Percentiles rank a stretch among this genome's conserved stretches.
Evolutionary conservation across 257 asterid species (phyloP).

Genomic region (Capsicum pubescens): DNA sequence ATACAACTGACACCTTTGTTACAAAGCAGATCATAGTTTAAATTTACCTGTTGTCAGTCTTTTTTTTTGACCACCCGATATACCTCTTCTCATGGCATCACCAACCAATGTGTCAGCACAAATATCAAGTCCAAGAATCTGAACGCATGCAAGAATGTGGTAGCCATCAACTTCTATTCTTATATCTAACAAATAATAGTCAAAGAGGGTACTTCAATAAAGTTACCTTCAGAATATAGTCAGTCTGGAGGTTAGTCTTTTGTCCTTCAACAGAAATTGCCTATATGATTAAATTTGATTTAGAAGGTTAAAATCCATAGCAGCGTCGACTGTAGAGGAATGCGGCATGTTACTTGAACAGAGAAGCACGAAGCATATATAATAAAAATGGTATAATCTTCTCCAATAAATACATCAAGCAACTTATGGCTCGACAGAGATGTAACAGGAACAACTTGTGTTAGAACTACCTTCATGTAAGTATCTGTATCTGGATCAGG

Average conservation of each 20-base stretch:
- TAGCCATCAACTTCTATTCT: not conserved
- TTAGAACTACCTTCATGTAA: slow-evolving; percentile 66
- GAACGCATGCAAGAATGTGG: not conserved
- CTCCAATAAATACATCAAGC: no score
- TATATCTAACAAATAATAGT: not conserved
- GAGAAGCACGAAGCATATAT: not conserved
- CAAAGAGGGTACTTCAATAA: slow-evolving; percentile 23
- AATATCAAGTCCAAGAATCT: slow-evolving; percentile 61
- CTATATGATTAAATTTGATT: slow-evolving; percentile 35
- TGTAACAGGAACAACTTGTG: not conserved
- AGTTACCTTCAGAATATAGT: slow-evolving; percentile 57
- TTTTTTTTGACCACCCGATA: slow-evolving; percentile 70
- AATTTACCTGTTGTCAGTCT: slow-evolving; percentile 57
- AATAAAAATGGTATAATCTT: not conserved
- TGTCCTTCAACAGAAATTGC: slow-evolving; percentile 61
- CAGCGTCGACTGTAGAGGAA: not conserved
- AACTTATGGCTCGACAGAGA: not conserved
- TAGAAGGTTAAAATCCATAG: slow-evolving; percentile 18
- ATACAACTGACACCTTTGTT: not conserved
- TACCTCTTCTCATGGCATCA: slow-evolving; percentile 61
- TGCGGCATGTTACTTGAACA: slow-evolving; percentile 19
- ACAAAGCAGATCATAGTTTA: not conserved
- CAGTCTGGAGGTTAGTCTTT: slow-evolving; percentile 54
- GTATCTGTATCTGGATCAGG: slow-evolving; percentile 80
- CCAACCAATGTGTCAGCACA: slow-evolving; percentile 59